Conservation (phyloP, 2,329 filamentous ascomycete species). For the Cryphonectria carpinicola region DNA sequence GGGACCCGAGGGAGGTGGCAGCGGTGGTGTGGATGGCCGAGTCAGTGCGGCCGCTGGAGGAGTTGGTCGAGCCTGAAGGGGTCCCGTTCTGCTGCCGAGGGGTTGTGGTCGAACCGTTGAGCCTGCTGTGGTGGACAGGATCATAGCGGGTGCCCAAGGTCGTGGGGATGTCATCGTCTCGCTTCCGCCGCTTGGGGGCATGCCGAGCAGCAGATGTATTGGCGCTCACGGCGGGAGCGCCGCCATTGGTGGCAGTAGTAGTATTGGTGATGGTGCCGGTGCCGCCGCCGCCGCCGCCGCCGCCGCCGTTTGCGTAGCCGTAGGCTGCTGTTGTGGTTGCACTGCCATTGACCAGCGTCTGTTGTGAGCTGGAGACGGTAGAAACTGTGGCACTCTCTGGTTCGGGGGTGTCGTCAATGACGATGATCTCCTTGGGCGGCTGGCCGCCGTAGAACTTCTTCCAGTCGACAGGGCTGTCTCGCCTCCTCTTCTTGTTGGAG, state of each 20-base stretch:
- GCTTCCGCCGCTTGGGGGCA: constrained; percentile 76
- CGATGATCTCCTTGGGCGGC: constrained; percentile 81
- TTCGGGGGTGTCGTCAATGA: constrained; percentile 76
- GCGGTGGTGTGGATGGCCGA: constrained; percentile 84
- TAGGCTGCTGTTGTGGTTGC: constrained; percentile 30
- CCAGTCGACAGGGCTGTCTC: constrained; percentile 71
- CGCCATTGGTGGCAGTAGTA: not conserved
- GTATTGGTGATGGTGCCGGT: not conserved
- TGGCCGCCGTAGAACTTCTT: constrained; percentile 81
- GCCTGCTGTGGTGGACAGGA: constrained; percentile 70
- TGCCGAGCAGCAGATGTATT: constrained; percentile 46
- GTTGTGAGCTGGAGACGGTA: constrained; percentile 42
- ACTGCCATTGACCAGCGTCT: constrained; percentile 42
- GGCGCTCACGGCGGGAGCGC: constrained; percentile 30
- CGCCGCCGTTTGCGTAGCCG: constrained; percentile 36
- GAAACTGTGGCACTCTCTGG: constrained; percentile 48
- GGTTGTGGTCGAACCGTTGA: constrained; percentile 71
- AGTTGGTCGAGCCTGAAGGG: constrained; percentile 68
- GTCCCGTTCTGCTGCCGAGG: constrained; percentile 67
- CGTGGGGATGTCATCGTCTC: constrained; percentile 54
- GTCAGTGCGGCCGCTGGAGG: constrained; percentile 80
- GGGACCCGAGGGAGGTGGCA: constrained; percentile 80
- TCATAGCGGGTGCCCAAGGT: constrained; percentile 56
- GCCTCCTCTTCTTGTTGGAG: constrained; percentile 53
- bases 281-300: no score